Evolutionary conservation across 306 rosid species (phyloP).

Genomic region (Comarum palustre): DNA sequence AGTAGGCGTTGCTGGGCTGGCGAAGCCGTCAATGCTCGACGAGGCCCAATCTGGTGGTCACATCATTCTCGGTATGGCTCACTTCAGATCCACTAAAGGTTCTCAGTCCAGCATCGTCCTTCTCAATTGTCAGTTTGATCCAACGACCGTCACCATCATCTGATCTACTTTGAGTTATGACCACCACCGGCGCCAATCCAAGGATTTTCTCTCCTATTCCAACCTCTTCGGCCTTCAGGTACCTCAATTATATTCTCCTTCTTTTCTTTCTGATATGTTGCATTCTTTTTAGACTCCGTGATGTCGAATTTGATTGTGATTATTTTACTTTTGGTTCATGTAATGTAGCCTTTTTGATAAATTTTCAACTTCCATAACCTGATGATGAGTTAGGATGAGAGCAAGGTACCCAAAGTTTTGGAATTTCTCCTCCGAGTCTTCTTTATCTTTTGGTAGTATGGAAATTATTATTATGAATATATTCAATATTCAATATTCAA

Average conservation of each 20-base stretch:
- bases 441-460: too few species aligned
- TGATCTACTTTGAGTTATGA: background rate
- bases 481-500: too few species aligned
- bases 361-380: constrained; percentile 79
- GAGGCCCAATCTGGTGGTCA: too few species aligned
- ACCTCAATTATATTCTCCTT: background rate
- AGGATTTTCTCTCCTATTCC: constrained; percentile 54
- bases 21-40: too few species aligned
- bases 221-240: constrained; percentile 86
- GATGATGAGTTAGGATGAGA: constrained; percentile 99
- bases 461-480: too few species aligned
- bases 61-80: too few species aligned
- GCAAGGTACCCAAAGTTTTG: constrained; percentile 78
- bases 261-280: background rate
- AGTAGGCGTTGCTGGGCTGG: too few species aligned
- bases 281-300: background rate
- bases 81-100: too few species aligned
- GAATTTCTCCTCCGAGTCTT: too few species aligned
- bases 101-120: too few species aligned
- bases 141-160: too few species aligned
- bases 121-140: too few species aligned
- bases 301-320: constrained; percentile 12
- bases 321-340: constrained; percentile 7
- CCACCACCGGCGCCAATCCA: constrained; percentile 53
- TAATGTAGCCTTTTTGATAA: constrained; percentile 77